These are phyloP conservation scores for Hysterangium stoloniferum DNA, from an alignment of 768 basidiomycete genomes.

Conservation along the genomic window DNA sequence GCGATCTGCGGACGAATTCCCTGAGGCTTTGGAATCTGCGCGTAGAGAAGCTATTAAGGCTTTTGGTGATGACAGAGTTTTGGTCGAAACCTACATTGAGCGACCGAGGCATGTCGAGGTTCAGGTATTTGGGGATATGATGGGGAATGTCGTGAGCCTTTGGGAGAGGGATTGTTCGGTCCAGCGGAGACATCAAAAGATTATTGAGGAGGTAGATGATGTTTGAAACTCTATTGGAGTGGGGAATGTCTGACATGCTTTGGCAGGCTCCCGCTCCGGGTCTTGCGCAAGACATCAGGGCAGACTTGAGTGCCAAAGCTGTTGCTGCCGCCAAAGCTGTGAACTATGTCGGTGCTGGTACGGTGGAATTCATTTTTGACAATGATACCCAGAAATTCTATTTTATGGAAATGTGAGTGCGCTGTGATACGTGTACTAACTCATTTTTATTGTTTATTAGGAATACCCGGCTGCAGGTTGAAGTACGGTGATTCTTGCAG, in stretches of 20 bases:
- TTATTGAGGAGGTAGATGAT: slow-evolving; percentile 73
- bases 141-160: slow-evolving; percentile 80
- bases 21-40: slow-evolving; percentile 77
- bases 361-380: slow-evolving; percentile 96
- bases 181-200: slow-evolving; percentile 90
- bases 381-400: slow-evolving; percentile 82
- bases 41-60: slow-evolving; percentile 82
- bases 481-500: slow-evolving; percentile 24
- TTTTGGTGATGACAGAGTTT: slow-evolving; percentile 80
- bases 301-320: slow-evolving; percentile 78
- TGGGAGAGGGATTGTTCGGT: slow-evolving; percentile 95
- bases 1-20: slow-evolving; percentile 56
- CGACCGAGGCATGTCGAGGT: slow-evolving; percentile 90
- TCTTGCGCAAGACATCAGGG: slow-evolving; percentile 66
- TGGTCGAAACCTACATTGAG: slow-evolving; percentile 85
- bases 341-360: slow-evolving; percentile 84
- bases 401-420: slow-evolving; percentile 87
- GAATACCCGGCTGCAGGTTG: slow-evolving; percentile 82
- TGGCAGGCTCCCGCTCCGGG: slow-evolving; percentile 87
- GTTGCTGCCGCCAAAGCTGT: slow-evolving; percentile 91
- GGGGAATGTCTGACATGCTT: background rate
- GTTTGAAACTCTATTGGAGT: background rate
- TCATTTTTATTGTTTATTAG: slow-evolving; percentile 25
- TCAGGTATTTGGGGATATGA: slow-evolving; percentile 83
- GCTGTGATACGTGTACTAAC: background rate